These are phyloP conservation scores for Hibiscus syriacus DNA, from an alignment of 345 rosid species.

Conservation along the genomic window DNA sequence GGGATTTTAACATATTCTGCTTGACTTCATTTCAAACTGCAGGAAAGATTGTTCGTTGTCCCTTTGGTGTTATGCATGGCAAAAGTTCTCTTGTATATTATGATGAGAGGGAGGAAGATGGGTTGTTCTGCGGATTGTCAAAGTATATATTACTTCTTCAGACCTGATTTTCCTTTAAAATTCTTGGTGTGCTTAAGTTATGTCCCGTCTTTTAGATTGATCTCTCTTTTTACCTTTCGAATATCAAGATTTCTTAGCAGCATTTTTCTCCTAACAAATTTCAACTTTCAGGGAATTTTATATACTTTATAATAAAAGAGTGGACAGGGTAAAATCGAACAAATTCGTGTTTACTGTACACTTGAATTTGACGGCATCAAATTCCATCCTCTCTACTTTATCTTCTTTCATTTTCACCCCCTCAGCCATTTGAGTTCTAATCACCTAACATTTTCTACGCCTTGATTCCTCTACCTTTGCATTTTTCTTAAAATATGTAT, in stretches of 20 bases:
- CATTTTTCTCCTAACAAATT: not conserved
- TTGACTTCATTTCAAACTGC: constrained; percentile 8
- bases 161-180: not conserved
- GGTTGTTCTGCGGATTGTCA: constrained; percentile 66
- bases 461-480: not conserved
- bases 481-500: not conserved
- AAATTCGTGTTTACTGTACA: not conserved
- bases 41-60: constrained; percentile 92
- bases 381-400: not conserved
- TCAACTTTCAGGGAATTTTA: not conserved
- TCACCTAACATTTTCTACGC: not conserved
- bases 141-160: constrained; percentile 41
- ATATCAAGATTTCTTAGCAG: not conserved
- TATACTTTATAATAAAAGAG: not conserved
- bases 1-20: not conserved
- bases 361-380: too few relatives aligned
- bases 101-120: constrained; percentile 86
- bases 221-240: not conserved
- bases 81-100: constrained; percentile 83
- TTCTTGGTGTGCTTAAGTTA: not conserved
- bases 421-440: not conserved
- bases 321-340: not conserved
- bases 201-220: not conserved
- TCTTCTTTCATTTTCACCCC: not conserved
- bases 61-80: constrained; percentile 94